Conservation (phyloP, 2,329 filamentous ascomycete genomes). For the Talaromyces funiculosus region DNA sequence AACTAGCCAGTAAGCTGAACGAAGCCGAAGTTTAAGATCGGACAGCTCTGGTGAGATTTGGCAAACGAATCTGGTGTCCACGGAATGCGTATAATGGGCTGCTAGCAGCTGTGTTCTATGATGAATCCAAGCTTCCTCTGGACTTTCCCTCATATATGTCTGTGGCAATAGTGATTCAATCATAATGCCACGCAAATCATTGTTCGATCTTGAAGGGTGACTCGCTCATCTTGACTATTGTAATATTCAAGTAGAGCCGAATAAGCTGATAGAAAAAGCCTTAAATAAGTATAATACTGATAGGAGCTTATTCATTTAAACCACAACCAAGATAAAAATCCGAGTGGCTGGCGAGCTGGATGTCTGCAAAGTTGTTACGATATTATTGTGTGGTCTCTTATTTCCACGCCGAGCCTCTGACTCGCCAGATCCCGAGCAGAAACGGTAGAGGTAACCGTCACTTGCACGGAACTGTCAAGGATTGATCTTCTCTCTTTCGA, state of each 20-base stretch:
- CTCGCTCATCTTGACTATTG: neutral
- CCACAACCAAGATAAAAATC: neutral
- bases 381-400: constrained; percentile 9
- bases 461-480: constrained; percentile 4
- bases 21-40: neutral
- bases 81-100: neutral
- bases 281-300: neutral
- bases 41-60: neutral
- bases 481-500: constrained; percentile 13
- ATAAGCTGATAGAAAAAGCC: neutral
- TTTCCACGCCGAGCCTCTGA: constrained; percentile 5
- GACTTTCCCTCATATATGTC: neutral
- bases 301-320: neutral
- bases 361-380: constrained; percentile 6
- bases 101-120: neutral
- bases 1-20: neutral
- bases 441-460: constrained; percentile 6
- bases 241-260: neutral
- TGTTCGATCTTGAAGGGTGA: neutral
- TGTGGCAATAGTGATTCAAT: neutral
- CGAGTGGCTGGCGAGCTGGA: constrained; percentile 10
- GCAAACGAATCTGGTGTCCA: neutral
- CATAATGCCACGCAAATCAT: neutral
- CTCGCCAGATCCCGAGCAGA: neutral
- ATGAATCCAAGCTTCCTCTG: neutral